phyloP scores from a whole-genome alignment of 306 rosid genomes.

The Albizia julibrissin region DNA sequence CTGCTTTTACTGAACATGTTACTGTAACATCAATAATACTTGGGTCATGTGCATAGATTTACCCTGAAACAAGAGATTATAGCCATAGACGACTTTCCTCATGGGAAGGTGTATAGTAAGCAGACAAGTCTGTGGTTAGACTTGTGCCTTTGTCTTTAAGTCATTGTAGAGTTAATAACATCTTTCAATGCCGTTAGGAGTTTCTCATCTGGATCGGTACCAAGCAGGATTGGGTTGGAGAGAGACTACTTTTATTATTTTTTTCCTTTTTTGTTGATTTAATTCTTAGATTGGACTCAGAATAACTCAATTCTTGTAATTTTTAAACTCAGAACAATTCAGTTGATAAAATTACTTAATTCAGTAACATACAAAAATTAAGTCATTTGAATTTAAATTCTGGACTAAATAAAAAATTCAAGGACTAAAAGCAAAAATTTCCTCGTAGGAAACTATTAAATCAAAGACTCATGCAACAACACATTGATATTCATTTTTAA shows the following conservation, averaged over 20 bases:
- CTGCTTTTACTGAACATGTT: too few relatives aligned
- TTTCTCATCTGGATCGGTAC: neutral
- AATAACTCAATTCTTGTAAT: neutral
- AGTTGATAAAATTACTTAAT: too few relatives aligned
- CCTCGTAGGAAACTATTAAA: too few relatives aligned
- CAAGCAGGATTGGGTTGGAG: neutral
- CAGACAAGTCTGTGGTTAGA: neutral
- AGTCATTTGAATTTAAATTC: too few relatives aligned
- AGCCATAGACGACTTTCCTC: neutral
- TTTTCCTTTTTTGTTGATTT: too few relatives aligned
- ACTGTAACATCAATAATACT: too few relatives aligned
- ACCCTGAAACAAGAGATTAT: neutral
- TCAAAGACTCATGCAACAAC: neutral
- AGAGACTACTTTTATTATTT: neutral
- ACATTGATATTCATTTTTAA: too few relatives aligned
- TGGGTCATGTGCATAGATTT: too few relatives aligned
- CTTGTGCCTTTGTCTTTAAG: neutral
- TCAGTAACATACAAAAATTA: too few relatives aligned
- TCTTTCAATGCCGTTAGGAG: neutral
- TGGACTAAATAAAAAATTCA: neutral
- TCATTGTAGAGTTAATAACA: neutral
- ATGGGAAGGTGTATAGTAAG: too few relatives aligned
- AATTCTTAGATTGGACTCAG: too few relatives aligned
- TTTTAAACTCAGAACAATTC: too few relatives aligned
- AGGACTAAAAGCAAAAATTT: neutral